These are phyloP conservation scores for Trypanosoma melophagium DNA, from an alignment of 208 protist species.

Conservation along the genomic window DNA sequence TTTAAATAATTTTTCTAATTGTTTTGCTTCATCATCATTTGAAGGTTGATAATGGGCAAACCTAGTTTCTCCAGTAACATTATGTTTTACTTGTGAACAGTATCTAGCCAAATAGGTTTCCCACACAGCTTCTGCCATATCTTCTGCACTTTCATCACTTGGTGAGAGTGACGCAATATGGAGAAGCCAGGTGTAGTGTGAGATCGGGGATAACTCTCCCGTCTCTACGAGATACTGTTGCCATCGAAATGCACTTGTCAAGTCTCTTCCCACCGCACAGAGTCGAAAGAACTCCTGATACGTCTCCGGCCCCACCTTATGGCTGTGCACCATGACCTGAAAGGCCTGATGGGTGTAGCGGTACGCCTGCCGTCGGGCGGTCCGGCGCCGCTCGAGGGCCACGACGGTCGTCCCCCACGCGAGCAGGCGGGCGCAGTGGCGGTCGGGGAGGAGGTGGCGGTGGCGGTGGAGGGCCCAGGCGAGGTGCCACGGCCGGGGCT, in stretches of 20 bases:
- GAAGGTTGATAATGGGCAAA: constrained; percentile 30
- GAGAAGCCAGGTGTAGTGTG: constrained; percentile 75
- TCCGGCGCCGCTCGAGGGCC: constrained; percentile 37
- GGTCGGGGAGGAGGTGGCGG: constrained; percentile 73
- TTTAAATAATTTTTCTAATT: constrained; percentile 39
- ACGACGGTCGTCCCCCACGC: constrained; percentile 78
- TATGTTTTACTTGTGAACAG: constrained; percentile 10
- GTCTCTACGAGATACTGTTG: constrained; percentile 82
- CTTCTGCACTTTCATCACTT: constrained; percentile 69
- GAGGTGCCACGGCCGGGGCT: constrained; percentile 85
- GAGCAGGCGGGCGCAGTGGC: constrained; percentile 73
- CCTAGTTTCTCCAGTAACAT: constrained; percentile 14
- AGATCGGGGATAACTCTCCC: constrained; percentile 29
- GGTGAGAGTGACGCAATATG: constrained; percentile 54
- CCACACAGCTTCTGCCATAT: constrained; percentile 78
- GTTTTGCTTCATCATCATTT: constrained; percentile 30
- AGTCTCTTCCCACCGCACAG: constrained; percentile 72
- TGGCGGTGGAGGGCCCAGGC: constrained; percentile 69
- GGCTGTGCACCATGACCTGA: constrained; percentile 58
- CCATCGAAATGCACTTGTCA: constrained; percentile 83
- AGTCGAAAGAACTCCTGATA: constrained; percentile 78
- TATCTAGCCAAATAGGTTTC: constrained; percentile 59
- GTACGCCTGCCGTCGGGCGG: constrained; percentile 66
- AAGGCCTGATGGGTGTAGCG: constrained; percentile 81
- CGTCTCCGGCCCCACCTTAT: constrained; percentile 64